Percentiles rank a stretch among this genome's conserved stretches.
Evolutionary conservation across 129 eudicot species (phyloP).

Genomic region (Solidago caesia): DNA sequence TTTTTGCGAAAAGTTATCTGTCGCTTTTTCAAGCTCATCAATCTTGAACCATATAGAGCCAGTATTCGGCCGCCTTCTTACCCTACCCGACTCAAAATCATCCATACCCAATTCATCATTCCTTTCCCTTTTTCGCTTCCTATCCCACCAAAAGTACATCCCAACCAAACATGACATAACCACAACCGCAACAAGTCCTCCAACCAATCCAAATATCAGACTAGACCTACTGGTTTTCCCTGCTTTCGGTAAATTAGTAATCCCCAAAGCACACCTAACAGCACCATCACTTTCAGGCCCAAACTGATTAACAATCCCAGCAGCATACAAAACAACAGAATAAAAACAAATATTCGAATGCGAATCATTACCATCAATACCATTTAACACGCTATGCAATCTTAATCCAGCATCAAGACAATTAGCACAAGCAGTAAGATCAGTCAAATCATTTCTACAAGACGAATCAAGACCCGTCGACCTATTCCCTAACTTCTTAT

Average conservation of each 20-base stretch:
- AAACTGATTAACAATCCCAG: slow-evolving; percentile 63
- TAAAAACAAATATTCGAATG: slow-evolving; percentile 69
- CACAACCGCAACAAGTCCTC: slow-evolving; percentile 54
- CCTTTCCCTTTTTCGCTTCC: slow-evolving; percentile 35
- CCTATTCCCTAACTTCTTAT: slow-evolving; percentile 45
- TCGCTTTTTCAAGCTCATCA: slow-evolving; percentile 71
- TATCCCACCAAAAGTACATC: slow-evolving; percentile 61
- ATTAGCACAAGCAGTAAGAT: slow-evolving; percentile 60
- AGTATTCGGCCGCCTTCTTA: slow-evolving; percentile 61
- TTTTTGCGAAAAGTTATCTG: slow-evolving; percentile 57
- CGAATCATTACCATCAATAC: slow-evolving; percentile 66
- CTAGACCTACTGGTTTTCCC: slow-evolving; percentile 20
- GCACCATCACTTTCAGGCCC: slow-evolving; percentile 69
- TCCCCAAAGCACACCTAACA: slow-evolving; percentile 53
- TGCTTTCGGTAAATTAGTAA: slow-evolving; percentile 26
- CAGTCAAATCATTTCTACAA: slow-evolving; percentile 60
- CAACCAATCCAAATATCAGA: slow-evolving; percentile 53
- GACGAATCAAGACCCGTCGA: slow-evolving; percentile 53
- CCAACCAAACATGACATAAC: slow-evolving; percentile 44
- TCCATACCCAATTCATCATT: slow-evolving; percentile 32
- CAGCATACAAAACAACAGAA: slow-evolving; percentile 73
- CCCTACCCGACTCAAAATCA: slow-evolving; percentile 52
- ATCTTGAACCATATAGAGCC: slow-evolving; percentile 72
- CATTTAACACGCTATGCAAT: slow-evolving; percentile 44
- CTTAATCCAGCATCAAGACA: slow-evolving; percentile 71